Base-by-base conservation (phyloP, 1,139 yeast genomes). In the Blastobotrys indianensis region DNA sequence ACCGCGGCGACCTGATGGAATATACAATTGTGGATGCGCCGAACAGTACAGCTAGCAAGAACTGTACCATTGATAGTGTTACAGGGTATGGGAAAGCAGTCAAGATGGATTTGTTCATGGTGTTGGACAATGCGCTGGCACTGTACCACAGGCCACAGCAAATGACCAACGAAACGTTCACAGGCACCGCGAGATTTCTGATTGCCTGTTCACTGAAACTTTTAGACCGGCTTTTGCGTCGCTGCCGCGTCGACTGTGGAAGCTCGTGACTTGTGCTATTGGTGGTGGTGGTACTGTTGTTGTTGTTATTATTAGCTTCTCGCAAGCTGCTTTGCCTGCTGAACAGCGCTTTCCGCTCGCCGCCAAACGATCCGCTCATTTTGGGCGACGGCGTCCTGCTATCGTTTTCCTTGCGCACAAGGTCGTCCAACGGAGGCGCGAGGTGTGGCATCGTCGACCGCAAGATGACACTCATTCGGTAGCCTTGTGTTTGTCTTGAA, bases 21-120 rank as follows among this genome's bases (percentile, higher is more conserved):
- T 54, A 33, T 12, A 46, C 39, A 29, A 60, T 50, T 1, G 65
- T 57, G 2, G 51, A 35, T 4, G 83, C 64, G 0, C 95, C 95
- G 34, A 75, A 60, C 32, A 76, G 69, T 16, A 80, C 81, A 54
- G 86, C 87, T 54, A 85, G 69, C 35, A 82, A 58, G 60, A 90
- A 90, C 67, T 90, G 97, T 42, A 82, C 71, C 71, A 88, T 86
- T 0, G 97, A 86, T 47, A 90, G 73, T 0, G 95, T 82, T 8
- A 87, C 80, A 1, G 97, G 96, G 61, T 82, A 84, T 40, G 76
- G 77, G 63, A 82, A 86, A 41, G 72, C 72, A 51, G 73, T 77
- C 50, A 90, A 68, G 44, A 90, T 85, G 45, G 80, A 68, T 62
- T 90, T 90, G 47, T 94, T 81, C 39, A 92, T 73, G 56, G 87